These are phyloP conservation scores for Lipomyces lipofer DNA, from an alignment of 805 yeast genomes.

Conservation along the genomic window DNA sequence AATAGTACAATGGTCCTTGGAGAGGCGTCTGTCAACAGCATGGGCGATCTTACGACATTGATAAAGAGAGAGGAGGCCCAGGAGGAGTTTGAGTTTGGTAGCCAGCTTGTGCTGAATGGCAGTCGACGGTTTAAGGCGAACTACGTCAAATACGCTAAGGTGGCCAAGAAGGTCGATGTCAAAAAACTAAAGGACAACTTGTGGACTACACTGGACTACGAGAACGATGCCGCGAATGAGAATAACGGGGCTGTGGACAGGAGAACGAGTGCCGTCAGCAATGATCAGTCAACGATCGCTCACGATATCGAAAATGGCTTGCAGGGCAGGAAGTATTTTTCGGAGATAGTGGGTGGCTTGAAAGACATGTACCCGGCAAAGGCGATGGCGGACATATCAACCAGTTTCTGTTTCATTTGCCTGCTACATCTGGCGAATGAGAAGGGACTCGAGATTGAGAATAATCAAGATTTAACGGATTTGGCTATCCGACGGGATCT, in stretches of 20 bases:
- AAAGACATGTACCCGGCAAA: conserved; percentile 55
- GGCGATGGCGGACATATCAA: conserved; percentile 66
- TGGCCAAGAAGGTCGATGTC: conserved; percentile 79
- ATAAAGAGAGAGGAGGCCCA: conserved; percentile 14
- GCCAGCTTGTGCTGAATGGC: conserved; percentile 23
- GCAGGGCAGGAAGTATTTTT: conserved; percentile 38
- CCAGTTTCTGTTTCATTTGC: conserved; percentile 83
- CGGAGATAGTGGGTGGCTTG: conserved; percentile 52
- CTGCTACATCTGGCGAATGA: conserved; percentile 84
- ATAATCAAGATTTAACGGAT: conserved; percentile 45
- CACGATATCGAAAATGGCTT: not conserved
- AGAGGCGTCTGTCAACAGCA: not conserved
- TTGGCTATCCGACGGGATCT: conserved; percentile 18
- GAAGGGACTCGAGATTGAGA: conserved; percentile 62
- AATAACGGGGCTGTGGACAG: conserved; percentile 41
- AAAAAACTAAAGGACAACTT: conserved; percentile 68
- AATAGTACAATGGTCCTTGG: not conserved
- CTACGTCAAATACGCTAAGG: conserved; percentile 59
- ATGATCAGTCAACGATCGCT: conserved; percentile 21
- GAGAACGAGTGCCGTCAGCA: conserved; percentile 27
- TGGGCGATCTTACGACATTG: conserved; percentile 13
- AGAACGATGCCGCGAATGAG: conserved; percentile 34
- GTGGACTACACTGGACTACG: conserved; percentile 53
- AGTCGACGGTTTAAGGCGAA: conserved; percentile 31
- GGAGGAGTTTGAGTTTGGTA: conserved; percentile 30